Conservation (phyloP, 805 yeast genomes). For the Candida tibetensis region DNA sequence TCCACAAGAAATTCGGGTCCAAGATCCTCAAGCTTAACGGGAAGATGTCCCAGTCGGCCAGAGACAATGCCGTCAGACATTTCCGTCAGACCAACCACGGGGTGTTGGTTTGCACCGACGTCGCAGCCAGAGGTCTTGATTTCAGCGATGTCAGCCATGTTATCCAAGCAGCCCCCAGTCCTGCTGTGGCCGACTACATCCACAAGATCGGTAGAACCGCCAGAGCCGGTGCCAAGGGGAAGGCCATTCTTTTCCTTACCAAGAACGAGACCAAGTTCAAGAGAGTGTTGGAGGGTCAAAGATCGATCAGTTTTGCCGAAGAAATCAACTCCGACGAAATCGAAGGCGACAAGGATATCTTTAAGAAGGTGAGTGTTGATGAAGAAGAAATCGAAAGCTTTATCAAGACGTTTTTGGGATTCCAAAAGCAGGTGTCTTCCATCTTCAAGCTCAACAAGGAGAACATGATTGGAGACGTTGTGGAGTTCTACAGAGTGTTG, state of each 20-base stretch:
- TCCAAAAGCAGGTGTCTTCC: slow-evolving; percentile 23
- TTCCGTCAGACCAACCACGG: slow-evolving; percentile 53
- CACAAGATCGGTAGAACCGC: slow-evolving; percentile 97
- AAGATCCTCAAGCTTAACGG: slow-evolving; percentile 57
- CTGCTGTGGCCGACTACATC: slow-evolving; percentile 72
- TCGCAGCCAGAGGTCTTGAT: slow-evolving; percentile 96
- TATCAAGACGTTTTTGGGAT: slow-evolving; percentile 25
- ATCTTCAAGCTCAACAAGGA: slow-evolving; percentile 20
- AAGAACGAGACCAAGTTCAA: slow-evolving; percentile 57
- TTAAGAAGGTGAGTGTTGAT: slow-evolving; percentile 15
- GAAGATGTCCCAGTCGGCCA: slow-evolving; percentile 61
- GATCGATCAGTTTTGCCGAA: slow-evolving; percentile 54
- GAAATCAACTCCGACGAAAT: slow-evolving; percentile 36
- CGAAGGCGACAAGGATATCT: slow-evolving; percentile 29
- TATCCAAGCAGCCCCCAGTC: slow-evolving; percentile 76
- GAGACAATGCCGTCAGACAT: slow-evolving; percentile 56
- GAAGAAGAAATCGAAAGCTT: slow-evolving; percentile 24
- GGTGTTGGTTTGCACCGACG: slow-evolving; percentile 81
- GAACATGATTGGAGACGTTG: slow-evolving; percentile 30
- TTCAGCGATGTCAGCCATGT: slow-evolving; percentile 86
- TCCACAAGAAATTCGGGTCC: slow-evolving; percentile 20
- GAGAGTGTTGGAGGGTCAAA: slow-evolving; percentile 42
- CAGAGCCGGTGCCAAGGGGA: slow-evolving; percentile 81
- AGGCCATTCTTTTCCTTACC: slow-evolving; percentile 59
- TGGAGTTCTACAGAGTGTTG: slow-evolving; percentile 23